Conservation (phyloP, 2,329 filamentous ascomycete genomes). For the Amauroascus niger region DNA sequence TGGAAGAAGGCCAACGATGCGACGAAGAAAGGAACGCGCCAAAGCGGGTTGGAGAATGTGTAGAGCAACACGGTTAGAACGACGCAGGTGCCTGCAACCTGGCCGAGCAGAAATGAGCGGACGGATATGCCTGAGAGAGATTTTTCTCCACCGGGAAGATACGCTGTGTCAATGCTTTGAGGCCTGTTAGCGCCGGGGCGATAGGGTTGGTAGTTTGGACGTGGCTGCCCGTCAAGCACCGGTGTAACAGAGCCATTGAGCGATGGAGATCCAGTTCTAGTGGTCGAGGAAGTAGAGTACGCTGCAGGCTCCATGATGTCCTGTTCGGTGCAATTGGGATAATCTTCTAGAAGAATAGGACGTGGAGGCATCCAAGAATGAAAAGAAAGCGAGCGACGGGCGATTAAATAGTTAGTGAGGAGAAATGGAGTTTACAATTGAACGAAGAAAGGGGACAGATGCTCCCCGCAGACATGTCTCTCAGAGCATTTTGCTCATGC, state of each 20-base stretch:
- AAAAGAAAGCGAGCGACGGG: background rate
- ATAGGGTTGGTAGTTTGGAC: slow-evolving; percentile 33
- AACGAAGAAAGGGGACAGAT: background rate
- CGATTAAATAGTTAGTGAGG: background rate
- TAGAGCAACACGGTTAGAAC: slow-evolving; percentile 25
- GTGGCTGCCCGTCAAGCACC: slow-evolving; percentile 18
- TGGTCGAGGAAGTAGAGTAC: background rate
- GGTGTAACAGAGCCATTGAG: background rate
- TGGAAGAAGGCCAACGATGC: slow-evolving; percentile 67
- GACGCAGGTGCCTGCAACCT: slow-evolving; percentile 30
- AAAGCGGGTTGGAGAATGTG: slow-evolving; percentile 36
- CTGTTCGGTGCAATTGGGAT: background rate
- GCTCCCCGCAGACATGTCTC: background rate
- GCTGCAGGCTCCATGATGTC: background rate
- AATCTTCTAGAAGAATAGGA: background rate
- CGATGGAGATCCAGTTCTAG: background rate
- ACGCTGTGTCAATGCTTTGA: slow-evolving; percentile 22
- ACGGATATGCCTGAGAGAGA: slow-evolving; percentile 39
- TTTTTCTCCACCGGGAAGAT: slow-evolving; percentile 32
- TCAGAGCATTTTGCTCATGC: slow-evolving; percentile 1
- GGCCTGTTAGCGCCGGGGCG: slow-evolving; percentile 20
- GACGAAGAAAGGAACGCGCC: slow-evolving; percentile 49
- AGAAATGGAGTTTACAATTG: background rate
- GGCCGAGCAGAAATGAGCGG: slow-evolving; percentile 38
- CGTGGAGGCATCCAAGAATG: background rate